Evolutionary conservation across 331 rosid genomes (phyloP), one percentile per base, ranked within the genome.

Genomic region (Saraca asoca): DNA sequence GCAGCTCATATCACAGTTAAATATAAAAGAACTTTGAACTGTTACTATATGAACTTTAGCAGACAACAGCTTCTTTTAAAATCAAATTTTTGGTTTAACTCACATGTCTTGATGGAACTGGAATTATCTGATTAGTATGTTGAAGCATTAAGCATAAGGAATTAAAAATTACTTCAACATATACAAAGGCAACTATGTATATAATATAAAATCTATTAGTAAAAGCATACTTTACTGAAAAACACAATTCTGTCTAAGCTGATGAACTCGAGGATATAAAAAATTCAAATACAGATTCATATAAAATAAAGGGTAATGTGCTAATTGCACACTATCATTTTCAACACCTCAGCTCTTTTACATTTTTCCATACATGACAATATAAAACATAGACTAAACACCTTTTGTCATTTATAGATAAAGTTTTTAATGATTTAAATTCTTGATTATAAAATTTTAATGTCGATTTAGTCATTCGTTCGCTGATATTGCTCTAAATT

Each of bases 221-320:
- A 75, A 82, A 70, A 70, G 70, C 78, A 51, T 58, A 74, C 83
- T 81, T 81, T 82, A 81, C 78, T 82, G 79, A 82, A 79, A 79
- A 79, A 78, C 90, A 82, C 69, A 70, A 61, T 55, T 41, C 66
- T 51, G 76, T 72, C 58, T 60, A 48, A 46, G 39, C 62, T 73
- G 31, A 81, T 72, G 80, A 88, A 86, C 83, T 82, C 76, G 84
- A 78, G 78, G 70, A 79, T 37, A 53, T 58, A 48, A 55, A 62
- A 51, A 49, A 41, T 49, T 24, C 2, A 51, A 34, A 63, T 19
- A 29, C 4, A 24, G 46, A 63, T 31, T 68, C 9, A 8, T 42
- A 58, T 51, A 44, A 24, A 71, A 71, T 43, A 51, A 51, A 18
- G 13, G 9, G 20, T 7, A 16, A 1, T 24, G 31, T 24, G 31